Conservation (phyloP, 352 stramenopile species). For the Phytophthora megakarya region DNA sequence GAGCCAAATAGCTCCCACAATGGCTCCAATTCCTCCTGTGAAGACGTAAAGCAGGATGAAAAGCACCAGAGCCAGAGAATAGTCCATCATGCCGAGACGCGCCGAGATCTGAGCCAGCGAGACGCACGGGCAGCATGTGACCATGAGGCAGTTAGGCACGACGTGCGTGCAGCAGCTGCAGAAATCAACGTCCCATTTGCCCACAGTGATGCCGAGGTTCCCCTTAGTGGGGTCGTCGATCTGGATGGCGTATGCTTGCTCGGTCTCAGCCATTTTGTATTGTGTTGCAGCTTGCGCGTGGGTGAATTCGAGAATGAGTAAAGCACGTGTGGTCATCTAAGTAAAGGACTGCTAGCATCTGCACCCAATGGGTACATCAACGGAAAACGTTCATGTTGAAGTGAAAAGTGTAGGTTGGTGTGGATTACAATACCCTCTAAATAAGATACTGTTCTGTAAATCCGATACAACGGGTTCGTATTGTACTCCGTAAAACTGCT, state of each 20-base stretch:
- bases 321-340: background rate
- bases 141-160: constrained; percentile 49
- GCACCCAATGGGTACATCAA: constrained; percentile 2
- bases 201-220: constrained; percentile 30
- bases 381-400: constrained; percentile 5
- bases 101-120: constrained; percentile 19
- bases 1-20: constrained; percentile 24
- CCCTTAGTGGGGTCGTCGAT: constrained; percentile 19
- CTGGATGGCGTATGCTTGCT: constrained; percentile 21
- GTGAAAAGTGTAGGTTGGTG: constrained; percentile 6
- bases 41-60: constrained; percentile 19
- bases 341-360: background rate
- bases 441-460: background rate
- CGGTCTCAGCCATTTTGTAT: constrained; percentile 13
- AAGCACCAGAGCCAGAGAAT: background rate
- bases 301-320: constrained; percentile 10
- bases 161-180: constrained; percentile 38
- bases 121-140: constrained; percentile 39
- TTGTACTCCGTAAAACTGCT: no score
- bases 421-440: background rate
- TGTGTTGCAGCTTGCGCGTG: constrained; percentile 9
- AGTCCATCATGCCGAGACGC: constrained; percentile 14
- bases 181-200: constrained; percentile 16
- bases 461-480: no score
- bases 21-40: constrained; percentile 8